These are phyloP conservation scores for Metarhizium album DNA, from an alignment of 2,329 filamentous ascomycete species.

Conservation along the genomic window DNA sequence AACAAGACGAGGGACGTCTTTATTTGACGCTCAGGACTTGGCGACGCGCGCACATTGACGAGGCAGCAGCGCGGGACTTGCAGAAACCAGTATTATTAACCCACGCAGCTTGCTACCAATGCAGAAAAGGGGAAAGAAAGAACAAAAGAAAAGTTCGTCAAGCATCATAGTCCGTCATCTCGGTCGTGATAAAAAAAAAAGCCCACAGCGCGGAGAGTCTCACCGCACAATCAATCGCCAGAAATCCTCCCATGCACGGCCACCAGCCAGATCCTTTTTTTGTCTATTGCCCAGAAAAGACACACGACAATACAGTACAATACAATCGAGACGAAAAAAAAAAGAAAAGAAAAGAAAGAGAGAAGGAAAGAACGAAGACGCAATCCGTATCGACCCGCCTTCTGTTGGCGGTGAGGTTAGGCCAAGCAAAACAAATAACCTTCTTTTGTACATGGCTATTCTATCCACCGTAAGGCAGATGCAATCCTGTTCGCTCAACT, in stretches of 20 bases:
- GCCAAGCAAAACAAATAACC: too few relatives aligned
- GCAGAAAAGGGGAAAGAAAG: too few relatives aligned
- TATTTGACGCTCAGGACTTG: too few relatives aligned
- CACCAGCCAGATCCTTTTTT: not conserved
- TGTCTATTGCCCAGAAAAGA: conserved; percentile 2
- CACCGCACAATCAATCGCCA: not conserved
- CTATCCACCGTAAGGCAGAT: not conserved
- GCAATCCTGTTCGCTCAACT: not conserved
- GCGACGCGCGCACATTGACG: too few relatives aligned
- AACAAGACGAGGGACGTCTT: too few relatives aligned
- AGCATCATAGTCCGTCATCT: conserved; percentile 7
- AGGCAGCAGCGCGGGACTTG: too few relatives aligned
- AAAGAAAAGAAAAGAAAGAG: not conserved
- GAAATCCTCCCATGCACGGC: not conserved
- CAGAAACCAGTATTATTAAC: not conserved
- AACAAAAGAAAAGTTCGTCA: conserved; percentile 8
- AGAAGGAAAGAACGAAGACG: too few relatives aligned
- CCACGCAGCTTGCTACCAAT: not conserved
- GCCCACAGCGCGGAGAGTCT: not conserved
- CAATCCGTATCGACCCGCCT: not conserved
- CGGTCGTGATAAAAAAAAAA: conserved; percentile 5
- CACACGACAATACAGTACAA: not conserved
- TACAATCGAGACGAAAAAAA: not conserved
- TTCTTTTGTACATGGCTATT: not conserved
- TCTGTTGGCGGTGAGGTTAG: not conserved